Conservation (phyloP, 768 basidiomycete genomes). For the Kwoniella botswanensis region DNA sequence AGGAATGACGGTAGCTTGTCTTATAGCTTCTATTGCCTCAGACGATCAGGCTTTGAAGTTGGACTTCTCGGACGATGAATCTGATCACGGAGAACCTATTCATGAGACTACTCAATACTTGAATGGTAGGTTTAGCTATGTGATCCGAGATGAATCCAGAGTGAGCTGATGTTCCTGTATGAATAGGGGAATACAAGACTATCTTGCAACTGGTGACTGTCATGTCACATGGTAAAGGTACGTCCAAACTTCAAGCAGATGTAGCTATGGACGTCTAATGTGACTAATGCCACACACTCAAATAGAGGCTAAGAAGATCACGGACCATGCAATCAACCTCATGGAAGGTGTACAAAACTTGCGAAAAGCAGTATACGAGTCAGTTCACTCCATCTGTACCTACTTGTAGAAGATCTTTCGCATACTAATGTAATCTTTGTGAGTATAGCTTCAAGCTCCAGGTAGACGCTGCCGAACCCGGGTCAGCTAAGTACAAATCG, state of each 20-base stretch:
- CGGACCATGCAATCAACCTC: slow-evolving; percentile 84
- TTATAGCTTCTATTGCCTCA: slow-evolving; percentile 71
- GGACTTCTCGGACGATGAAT: slow-evolving; percentile 27
- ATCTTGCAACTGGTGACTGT: slow-evolving; percentile 93
- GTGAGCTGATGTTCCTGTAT: slow-evolving; percentile 12
- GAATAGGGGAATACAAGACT: slow-evolving; percentile 92
- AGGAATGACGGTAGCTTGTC: slow-evolving; percentile 88
- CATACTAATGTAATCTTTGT: background rate
- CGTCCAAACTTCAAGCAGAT: background rate
- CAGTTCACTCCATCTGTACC: slow-evolving; percentile 53
- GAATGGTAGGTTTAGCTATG: slow-evolving; percentile 65
- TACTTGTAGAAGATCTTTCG: background rate
- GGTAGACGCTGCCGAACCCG: slow-evolving; percentile 78
- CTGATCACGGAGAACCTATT: slow-evolving; percentile 67
- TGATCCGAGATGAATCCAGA: background rate
- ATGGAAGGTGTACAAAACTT: slow-evolving; percentile 96
- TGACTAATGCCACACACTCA: background rate
- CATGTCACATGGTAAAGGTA: slow-evolving; percentile 82
- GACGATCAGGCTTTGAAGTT: slow-evolving; percentile 36
- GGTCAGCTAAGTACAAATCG: slow-evolving; percentile 75
- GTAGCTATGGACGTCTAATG: background rate
- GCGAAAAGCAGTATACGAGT: slow-evolving; percentile 94
- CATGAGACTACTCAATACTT: slow-evolving; percentile 88
- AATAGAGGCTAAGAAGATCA: slow-evolving; percentile 75
- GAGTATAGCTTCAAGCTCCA: slow-evolving; percentile 82